Conservation (phyloP, 2,329 filamentous ascomycete species). For the Ophiosphaerella herpotricha region DNA sequence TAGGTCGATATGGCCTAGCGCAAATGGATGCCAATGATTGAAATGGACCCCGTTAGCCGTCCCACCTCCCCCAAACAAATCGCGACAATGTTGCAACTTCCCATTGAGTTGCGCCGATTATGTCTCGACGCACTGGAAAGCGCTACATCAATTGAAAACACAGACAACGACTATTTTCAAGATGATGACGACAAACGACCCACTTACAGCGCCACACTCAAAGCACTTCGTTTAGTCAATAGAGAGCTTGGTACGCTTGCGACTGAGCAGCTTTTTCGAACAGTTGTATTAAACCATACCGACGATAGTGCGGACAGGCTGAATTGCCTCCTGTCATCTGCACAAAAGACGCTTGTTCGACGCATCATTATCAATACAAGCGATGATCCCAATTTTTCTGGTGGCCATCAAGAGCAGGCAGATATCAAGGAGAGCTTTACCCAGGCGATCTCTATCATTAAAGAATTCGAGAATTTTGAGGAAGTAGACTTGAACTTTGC, state of each 20-base stretch:
- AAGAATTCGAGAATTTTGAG: constrained; percentile 2
- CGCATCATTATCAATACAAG: constrained; percentile 10
- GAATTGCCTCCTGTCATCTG: neutral
- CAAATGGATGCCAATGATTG: no score
- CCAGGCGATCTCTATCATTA: constrained; percentile 1
- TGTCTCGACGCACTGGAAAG: no score
- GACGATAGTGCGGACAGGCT: constrained; percentile 7
- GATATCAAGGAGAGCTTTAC: constrained; percentile 4
- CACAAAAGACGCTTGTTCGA: no score
- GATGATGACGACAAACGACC: no score
- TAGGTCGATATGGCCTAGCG: no score
- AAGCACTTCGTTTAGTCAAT: constrained; percentile 4
- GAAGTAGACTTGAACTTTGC: constrained; percentile 16
- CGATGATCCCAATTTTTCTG: neutral
- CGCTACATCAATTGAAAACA: no score
- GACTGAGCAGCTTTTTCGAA: constrained; percentile 9
- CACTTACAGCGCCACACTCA: neutral
- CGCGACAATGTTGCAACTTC: no score
- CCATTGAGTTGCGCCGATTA: no score
- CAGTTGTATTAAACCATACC: neutral
- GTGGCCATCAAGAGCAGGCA: neutral
- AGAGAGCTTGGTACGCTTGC: constrained; percentile 4
- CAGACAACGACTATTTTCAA: no score
- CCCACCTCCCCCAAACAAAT: no score
- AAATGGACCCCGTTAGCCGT: no score